phyloP scores from a whole-genome alignment of 305 asterid species.

The Lippia alba region DNA sequence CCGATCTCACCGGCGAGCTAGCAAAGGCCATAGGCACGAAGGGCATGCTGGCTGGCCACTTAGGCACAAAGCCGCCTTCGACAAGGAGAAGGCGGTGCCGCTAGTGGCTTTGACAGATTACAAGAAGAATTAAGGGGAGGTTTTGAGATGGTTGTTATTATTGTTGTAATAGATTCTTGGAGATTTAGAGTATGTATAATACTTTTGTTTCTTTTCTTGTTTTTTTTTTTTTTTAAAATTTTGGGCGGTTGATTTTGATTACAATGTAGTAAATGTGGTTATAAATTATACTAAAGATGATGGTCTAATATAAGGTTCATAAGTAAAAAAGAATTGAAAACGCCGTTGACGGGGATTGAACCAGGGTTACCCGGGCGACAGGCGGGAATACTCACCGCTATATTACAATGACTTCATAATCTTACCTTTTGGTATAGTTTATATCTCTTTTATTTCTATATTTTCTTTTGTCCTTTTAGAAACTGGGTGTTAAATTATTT shows the following conservation, averaged over 20 bases:
- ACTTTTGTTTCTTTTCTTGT: neutral
- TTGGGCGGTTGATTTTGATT: neutral
- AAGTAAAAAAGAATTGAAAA: too few species aligned
- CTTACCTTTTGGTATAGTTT: too few species aligned
- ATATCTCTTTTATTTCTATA: too few species aligned
- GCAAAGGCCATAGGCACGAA: too few species aligned
- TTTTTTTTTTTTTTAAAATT: neutral
- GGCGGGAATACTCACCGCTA: constrained; percentile 79
- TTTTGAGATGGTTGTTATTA: neutral
- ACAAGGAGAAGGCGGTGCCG: constrained; percentile 49
- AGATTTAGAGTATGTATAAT: neutral
- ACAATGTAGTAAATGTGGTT: too few species aligned
- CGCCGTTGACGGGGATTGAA: constrained; percentile 98
- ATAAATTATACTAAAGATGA: too few species aligned
- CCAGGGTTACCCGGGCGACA: constrained; percentile 96
- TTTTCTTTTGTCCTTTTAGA: too few species aligned
- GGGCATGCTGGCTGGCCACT: too few species aligned
- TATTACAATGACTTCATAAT: constrained; percentile 71
- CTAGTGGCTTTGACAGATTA: constrained; percentile 56
- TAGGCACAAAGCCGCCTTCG: too few species aligned
- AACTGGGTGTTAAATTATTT: too few species aligned
- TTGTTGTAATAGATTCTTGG: constrained; percentile 12
- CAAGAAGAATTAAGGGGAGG: constrained; percentile 43
- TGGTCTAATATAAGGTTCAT: too few species aligned
- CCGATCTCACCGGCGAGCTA: too few species aligned